phyloP scores from a whole-genome alignment of 305 asterid species.

The Fraxinus angustifolia region DNA sequence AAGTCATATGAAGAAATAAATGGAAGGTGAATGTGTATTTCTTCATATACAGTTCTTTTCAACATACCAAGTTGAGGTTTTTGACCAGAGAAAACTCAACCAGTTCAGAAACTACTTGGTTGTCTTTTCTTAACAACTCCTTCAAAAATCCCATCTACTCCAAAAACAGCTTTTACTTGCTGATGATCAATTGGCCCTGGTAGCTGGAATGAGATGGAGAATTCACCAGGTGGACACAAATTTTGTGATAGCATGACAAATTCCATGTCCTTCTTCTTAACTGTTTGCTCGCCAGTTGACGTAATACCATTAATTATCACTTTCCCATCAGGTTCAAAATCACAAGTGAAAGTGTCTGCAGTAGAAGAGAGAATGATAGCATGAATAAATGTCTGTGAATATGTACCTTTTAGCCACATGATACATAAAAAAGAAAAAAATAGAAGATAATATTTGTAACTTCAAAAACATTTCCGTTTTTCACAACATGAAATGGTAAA shows the following conservation, averaged over 20 bases:
- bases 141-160: constrained; percentile 46
- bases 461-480: background rate
- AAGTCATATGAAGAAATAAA: background rate
- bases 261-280: background rate
- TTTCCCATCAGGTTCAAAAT: background rate
- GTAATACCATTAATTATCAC: background rate
- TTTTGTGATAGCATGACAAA: background rate
- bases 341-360: background rate
- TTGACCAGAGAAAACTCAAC: background rate
- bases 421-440: background rate
- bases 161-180: constrained; percentile 27
- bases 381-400: background rate
- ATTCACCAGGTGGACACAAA: constrained; percentile 27
- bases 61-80: background rate
- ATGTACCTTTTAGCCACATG: constrained; percentile 14
- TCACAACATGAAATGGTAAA: background rate
- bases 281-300: background rate
- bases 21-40: background rate
- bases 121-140: constrained; percentile 38
- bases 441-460: background rate
- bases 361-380: background rate
- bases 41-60: background rate
- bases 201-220: constrained; percentile 19
- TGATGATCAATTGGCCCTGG: constrained; percentile 42
- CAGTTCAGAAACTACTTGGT: background rate